Conservation (phyloP, 352 stramenopile genomes). For the Phytophthora uliginosa region DNA sequence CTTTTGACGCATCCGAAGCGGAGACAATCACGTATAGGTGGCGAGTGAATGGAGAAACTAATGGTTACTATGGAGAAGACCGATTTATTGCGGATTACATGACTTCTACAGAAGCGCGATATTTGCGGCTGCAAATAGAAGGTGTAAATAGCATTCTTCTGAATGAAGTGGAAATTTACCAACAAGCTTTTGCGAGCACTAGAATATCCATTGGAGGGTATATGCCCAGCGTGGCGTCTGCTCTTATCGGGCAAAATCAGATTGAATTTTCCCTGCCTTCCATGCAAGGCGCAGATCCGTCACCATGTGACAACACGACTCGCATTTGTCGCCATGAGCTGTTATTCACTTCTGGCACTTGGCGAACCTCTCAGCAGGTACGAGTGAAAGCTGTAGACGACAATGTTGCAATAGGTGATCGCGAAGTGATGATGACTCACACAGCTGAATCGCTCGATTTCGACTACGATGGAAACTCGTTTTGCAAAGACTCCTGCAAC, state of each 20-base stretch:
- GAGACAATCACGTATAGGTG: conserved; percentile 64
- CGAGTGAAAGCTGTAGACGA: conserved; percentile 58
- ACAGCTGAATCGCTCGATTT: conserved; percentile 51
- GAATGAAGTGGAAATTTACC: conserved; percentile 77
- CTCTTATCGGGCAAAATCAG: conserved; percentile 52
- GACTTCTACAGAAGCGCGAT: conserved; percentile 48
- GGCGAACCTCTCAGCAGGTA: conserved; percentile 48
- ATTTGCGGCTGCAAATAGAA: conserved; percentile 63
- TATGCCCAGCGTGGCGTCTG: conserved; percentile 55
- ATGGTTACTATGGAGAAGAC: conserved; percentile 46
- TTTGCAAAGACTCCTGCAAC: conserved; percentile 42
- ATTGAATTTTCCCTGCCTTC: conserved; percentile 43
- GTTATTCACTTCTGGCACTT: conserved; percentile 68
- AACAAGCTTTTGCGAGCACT: conserved; percentile 64
- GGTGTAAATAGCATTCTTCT: conserved; percentile 66
- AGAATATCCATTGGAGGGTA: conserved; percentile 60
- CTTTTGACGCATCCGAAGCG: conserved; percentile 49
- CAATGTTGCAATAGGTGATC: conserved; percentile 61
- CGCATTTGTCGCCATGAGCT: conserved; percentile 67
- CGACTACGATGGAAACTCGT: conserved; percentile 50
- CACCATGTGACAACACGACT: conserved; percentile 45
- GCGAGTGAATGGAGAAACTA: conserved; percentile 59
- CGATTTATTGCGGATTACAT: conserved; percentile 49
- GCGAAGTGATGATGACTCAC: conserved; percentile 60
- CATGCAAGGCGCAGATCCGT: conserved; percentile 24